These are phyloP conservation scores for Tolypocladium paradoxum DNA, from an alignment of 2,329 filamentous ascomycete genomes.

Conservation along the genomic window DNA sequence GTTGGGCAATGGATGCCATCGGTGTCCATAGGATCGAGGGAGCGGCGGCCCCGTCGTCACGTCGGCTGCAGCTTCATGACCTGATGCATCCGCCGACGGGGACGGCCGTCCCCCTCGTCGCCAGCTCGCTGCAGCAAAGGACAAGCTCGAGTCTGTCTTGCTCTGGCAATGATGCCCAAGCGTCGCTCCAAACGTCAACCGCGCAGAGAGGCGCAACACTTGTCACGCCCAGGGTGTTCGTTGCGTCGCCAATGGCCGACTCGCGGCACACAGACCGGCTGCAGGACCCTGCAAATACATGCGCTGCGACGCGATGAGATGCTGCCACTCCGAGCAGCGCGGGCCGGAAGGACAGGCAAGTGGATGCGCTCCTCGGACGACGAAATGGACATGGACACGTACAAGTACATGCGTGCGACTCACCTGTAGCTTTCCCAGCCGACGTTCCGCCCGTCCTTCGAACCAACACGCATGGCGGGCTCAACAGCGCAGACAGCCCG, in stretches of 20 bases:
- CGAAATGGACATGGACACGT: background rate
- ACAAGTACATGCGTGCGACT: background rate
- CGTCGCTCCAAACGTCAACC: background rate
- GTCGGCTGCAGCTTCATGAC: background rate
- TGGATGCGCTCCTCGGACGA: background rate
- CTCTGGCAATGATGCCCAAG: background rate
- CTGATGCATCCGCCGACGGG: background rate
- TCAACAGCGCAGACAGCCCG: background rate
- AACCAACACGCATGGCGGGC: background rate
- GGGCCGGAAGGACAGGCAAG: too few relatives aligned
- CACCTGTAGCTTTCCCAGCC: background rate
- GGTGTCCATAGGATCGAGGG: background rate
- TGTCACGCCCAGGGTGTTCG: background rate
- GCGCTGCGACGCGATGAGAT: background rate
- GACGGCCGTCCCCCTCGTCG: background rate
- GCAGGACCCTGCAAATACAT: background rate
- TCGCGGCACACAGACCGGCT: background rate
- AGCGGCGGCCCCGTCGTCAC: background rate
- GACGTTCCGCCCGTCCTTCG: background rate
- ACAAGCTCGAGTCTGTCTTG: background rate
- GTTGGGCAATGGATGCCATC: too few relatives aligned
- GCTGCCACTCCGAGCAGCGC: background rate
- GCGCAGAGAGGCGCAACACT: background rate
- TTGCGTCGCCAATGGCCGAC: background rate
- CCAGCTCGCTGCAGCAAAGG: background rate